phyloP scores from a whole-genome alignment of 768 basidiomycete species.

The Postia placenta region DNA sequence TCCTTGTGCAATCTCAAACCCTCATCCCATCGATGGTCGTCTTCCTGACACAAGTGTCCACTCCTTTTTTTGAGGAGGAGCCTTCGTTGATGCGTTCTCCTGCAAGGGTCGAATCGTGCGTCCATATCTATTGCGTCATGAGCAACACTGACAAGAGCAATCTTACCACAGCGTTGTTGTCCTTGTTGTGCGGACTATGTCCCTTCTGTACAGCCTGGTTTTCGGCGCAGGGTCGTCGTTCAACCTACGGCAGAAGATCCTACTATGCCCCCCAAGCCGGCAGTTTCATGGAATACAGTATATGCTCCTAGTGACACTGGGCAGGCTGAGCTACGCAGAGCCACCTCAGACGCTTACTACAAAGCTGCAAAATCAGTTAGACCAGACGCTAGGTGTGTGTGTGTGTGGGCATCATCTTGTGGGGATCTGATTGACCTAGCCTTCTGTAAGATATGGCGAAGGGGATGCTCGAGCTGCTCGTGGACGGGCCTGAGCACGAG shows the following conservation, averaged over 20 bases:
- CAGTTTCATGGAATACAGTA: constrained; percentile 59
- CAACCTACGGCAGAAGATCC: constrained; percentile 54
- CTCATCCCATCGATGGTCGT: constrained; percentile 62
- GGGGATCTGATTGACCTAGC: not conserved
- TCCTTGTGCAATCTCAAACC: constrained; percentile 41
- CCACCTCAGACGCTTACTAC: constrained; percentile 15
- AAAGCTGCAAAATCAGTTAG: constrained; percentile 10
- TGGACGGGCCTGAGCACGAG: constrained; percentile 27
- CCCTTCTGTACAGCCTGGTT: constrained; percentile 61
- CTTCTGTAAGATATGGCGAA: constrained; percentile 20
- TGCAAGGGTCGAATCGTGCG: constrained; percentile 33
- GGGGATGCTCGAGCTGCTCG: constrained; percentile 24
- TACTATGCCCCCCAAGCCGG: constrained; percentile 44
- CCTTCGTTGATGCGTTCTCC: constrained; percentile 32
- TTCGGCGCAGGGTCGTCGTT: constrained; percentile 38
- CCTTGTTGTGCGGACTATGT: constrained; percentile 44
- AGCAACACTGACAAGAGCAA: constrained; percentile 3
- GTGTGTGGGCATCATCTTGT: not conserved
- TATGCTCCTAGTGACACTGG: constrained; percentile 71
- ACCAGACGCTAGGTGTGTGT: constrained; percentile 19
- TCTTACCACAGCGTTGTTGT: constrained; percentile 38
- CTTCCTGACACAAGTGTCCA: constrained; percentile 45
- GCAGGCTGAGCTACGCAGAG: constrained; percentile 63
- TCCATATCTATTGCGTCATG: not conserved
- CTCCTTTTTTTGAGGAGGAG: constrained; percentile 41